Percentiles rank a stretch among this genome's conserved stretches.
These are phyloP conservation scores for Pythium rhizo-oryzae DNA, from an alignment of 352 stramenopile species.

Conservation along the genomic window DNA sequence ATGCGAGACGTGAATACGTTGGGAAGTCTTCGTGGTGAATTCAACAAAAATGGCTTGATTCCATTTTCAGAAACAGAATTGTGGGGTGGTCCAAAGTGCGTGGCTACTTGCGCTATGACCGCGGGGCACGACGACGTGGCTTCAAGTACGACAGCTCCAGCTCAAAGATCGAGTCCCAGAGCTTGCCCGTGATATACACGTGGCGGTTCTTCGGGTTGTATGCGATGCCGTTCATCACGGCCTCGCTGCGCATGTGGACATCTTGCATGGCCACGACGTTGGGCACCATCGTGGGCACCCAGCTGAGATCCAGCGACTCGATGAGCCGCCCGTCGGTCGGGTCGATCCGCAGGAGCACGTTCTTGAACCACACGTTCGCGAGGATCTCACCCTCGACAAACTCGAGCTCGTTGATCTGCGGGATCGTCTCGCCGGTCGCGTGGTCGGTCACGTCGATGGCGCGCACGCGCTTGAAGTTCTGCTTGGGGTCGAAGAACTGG, in stretches of 20 bases:
- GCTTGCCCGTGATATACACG: slow-evolving; percentile 79
- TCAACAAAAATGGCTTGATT: too few relatives aligned
- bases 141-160: slow-evolving; percentile 64
- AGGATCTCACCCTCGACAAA: slow-evolving; percentile 82
- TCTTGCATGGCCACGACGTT: slow-evolving; percentile 34
- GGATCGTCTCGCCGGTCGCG: slow-evolving; percentile 36
- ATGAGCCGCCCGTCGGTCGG: slow-evolving; percentile 62
- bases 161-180: slow-evolving; percentile 88
- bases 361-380: slow-evolving; percentile 87
- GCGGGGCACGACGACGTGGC: too few relatives aligned
- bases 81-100: too few relatives aligned
- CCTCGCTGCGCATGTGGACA: slow-evolving; percentile 45
- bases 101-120: too few relatives aligned
- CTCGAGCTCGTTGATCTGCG: slow-evolving; percentile 87
- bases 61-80: too few relatives aligned
- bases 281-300: slow-evolving; percentile 57
- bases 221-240: slow-evolving; percentile 91
- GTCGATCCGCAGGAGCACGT: slow-evolving; percentile 81
- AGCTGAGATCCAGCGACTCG: slow-evolving; percentile 70
- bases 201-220: slow-evolving; percentile 63
- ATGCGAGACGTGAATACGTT: too few relatives aligned
- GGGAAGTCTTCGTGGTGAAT: too few relatives aligned
- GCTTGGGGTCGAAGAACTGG: slow-evolving; percentile 75
- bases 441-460: slow-evolving; percentile 49
- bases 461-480: slow-evolving; percentile 57